phyloP scores from a whole-genome alignment of 371 early-diverging fungal species.

The Cokeromyces recurvatus region DNA sequence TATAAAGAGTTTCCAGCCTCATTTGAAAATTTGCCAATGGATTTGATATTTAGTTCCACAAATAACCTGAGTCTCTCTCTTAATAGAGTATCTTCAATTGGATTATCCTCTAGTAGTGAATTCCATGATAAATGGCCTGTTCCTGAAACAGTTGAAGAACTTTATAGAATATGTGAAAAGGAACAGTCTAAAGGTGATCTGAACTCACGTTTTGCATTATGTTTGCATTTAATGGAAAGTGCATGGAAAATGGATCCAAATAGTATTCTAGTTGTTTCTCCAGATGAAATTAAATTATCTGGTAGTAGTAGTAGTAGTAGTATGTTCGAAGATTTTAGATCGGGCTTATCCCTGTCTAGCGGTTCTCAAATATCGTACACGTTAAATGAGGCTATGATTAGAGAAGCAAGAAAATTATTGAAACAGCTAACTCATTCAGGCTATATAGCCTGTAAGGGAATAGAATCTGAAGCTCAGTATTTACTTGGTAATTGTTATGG shows the following conservation, averaged over 20 bases:
- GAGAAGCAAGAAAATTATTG: slow-evolving; percentile 62
- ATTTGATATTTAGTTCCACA: too few species aligned
- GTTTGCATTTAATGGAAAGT: slow-evolving; percentile 18
- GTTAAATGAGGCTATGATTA: too few species aligned
- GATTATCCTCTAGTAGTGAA: too few species aligned
- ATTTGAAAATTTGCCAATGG: too few species aligned
- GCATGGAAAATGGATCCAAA: slow-evolving; percentile 14
- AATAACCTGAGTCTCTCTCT: too few species aligned
- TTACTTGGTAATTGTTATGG: slow-evolving; percentile 88
- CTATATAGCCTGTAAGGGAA: slow-evolving; percentile 53
- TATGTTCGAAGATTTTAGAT: slow-evolving; percentile 1
- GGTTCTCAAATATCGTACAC: too few species aligned
- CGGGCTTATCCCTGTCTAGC: too few species aligned
- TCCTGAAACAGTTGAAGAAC: slow-evolving; percentile 21
- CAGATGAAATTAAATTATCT: neutral
- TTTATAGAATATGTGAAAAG: slow-evolving; percentile 14
- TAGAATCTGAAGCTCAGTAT: slow-evolving; percentile 85
- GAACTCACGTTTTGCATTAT: slow-evolving; percentile 12
- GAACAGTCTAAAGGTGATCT: slow-evolving; percentile 13
- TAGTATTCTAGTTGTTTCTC: neutral
- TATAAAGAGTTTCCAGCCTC: too few species aligned
- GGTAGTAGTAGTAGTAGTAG: neutral
- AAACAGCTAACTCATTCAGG: slow-evolving; percentile 65
- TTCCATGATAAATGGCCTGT: slow-evolving; percentile 18
- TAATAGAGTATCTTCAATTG: too few species aligned